These are phyloP conservation scores for Celoporthe dispersa DNA, from an alignment of 2,329 filamentous ascomycete genomes.

Conservation along the genomic window DNA sequence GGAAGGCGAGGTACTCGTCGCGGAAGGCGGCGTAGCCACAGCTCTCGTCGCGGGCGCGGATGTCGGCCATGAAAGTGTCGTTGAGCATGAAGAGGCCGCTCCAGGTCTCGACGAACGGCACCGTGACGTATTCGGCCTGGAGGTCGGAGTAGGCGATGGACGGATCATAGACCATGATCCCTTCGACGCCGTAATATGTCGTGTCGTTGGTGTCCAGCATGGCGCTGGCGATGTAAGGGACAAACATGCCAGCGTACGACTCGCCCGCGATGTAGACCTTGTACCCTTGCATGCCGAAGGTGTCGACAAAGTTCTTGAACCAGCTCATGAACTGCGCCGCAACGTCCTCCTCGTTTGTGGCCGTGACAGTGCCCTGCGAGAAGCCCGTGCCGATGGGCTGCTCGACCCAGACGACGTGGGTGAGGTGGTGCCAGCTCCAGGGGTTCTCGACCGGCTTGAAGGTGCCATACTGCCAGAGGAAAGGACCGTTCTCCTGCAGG, in stretches of 20 bases:
- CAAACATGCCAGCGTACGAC: conserved; percentile 70
- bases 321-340: conserved; percentile 77
- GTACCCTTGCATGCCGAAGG: conserved; percentile 68
- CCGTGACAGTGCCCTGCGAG: conserved; percentile 65
- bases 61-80: conserved; percentile 55
- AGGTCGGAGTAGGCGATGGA: conserved; percentile 57
- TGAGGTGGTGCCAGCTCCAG: conserved; percentile 76
- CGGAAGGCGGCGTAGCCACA: conserved; percentile 69
- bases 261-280: conserved; percentile 78
- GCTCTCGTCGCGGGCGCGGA: conserved; percentile 55
- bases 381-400: conserved; percentile 73
- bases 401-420: conserved; percentile 78
- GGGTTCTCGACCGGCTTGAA: conserved; percentile 66
- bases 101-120: conserved; percentile 64
- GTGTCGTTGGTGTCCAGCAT: conserved; percentile 72
- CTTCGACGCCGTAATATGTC: conserved; percentile 69
- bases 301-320: conserved; percentile 77
- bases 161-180: conserved; percentile 76
- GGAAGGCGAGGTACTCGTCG: conserved; percentile 68
- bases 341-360: conserved; percentile 68
- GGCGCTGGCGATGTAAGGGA: conserved; percentile 73
- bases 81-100: conserved; percentile 64
- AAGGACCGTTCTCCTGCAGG: conserved; percentile 77
- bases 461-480: conserved; percentile 73
- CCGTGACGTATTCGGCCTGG: conserved; percentile 52